phyloP scores from a whole-genome alignment of 108 stramenopile species.

The Nannochloropsis gaditana region DNA sequence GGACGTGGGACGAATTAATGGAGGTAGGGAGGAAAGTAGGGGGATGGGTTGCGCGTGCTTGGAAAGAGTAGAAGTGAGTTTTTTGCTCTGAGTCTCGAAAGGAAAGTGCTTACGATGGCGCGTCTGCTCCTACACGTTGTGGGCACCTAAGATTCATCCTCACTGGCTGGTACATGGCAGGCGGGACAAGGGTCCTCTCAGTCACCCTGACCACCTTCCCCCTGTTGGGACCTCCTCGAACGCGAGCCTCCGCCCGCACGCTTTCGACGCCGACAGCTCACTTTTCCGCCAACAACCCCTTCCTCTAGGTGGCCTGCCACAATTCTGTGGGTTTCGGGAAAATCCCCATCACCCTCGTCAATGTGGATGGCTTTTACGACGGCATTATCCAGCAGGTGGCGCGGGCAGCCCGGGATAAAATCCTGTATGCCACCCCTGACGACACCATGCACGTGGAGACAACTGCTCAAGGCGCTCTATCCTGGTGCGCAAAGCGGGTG shows the following conservation, averaged over 20 bases:
- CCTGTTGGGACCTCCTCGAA: not conserved
- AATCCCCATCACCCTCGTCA: not conserved
- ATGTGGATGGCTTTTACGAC: not conserved
- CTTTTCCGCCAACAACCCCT: no score
- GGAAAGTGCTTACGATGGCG: no score
- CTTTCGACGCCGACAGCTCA: no score
- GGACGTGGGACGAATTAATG: not conserved
- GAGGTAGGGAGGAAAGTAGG: not conserved
- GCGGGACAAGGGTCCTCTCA: no score
- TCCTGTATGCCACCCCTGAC: constrained; percentile 3
- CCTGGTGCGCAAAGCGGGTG: not conserved
- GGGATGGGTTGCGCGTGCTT: not conserved
- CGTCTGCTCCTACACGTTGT: no score
- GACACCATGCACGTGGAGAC: not conserved
- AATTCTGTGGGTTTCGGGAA: not conserved
- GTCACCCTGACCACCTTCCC: not conserved
- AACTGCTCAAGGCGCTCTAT: not conserved
- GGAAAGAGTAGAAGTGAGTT: no score
- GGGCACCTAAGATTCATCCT: no score
- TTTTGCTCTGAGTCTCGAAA: no score
- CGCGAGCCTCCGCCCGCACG: no score
- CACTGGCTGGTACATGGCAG: no score
- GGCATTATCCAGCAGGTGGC: not conserved
- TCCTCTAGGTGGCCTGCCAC: not conserved
- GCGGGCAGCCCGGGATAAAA: not conserved